These are phyloP conservation scores for Isatis lusitanica DNA, from an alignment of 441 rosid genomes.

Conservation along the genomic window DNA sequence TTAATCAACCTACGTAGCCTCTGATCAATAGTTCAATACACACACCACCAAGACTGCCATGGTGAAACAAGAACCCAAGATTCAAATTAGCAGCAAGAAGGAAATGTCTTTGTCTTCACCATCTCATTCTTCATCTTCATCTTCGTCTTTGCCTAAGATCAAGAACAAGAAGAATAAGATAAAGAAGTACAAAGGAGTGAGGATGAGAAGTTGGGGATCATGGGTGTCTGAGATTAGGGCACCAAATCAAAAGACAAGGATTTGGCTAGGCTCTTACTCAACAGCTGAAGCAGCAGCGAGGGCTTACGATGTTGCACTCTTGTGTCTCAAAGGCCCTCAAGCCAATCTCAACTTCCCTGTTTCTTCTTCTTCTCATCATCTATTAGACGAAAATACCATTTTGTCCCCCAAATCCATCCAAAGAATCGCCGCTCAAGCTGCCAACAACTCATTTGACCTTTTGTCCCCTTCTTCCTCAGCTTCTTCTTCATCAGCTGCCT, in stretches of 20 bases:
- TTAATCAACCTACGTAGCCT: not conserved
- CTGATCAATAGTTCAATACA: not conserved
- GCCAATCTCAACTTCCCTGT: constrained; percentile 74
- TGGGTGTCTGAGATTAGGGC: constrained; percentile 97
- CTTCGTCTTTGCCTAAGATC: constrained; percentile 38
- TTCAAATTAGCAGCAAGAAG: constrained; percentile 29
- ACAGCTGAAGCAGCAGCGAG: constrained; percentile 94
- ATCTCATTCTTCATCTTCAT: constrained; percentile 33
- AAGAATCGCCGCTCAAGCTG: constrained; percentile 81
- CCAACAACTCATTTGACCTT: constrained; percentile 37
- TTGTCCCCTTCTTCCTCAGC: constrained; percentile 16
- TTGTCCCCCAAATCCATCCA: constrained; percentile 88
- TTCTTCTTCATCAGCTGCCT: constrained; percentile 26
- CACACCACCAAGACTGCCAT: constrained; percentile 20
- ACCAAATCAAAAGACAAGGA: constrained; percentile 86
- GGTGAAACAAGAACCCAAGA: constrained; percentile 70
- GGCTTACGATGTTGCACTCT: constrained; percentile 90
- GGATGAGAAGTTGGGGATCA: constrained; percentile 96
- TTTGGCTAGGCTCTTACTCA: constrained; percentile 91
- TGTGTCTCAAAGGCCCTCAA: constrained; percentile 79
- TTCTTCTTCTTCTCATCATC: constrained; percentile 13
- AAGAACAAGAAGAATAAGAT: constrained; percentile 32
- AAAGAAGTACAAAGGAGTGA: constrained; percentile 81
- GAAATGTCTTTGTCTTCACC: constrained; percentile 15
- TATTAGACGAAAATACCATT: constrained; percentile 33